phyloP scores from a whole-genome alignment of 2,329 filamentous ascomycete genomes.

The Claviceps digitariae region DNA sequence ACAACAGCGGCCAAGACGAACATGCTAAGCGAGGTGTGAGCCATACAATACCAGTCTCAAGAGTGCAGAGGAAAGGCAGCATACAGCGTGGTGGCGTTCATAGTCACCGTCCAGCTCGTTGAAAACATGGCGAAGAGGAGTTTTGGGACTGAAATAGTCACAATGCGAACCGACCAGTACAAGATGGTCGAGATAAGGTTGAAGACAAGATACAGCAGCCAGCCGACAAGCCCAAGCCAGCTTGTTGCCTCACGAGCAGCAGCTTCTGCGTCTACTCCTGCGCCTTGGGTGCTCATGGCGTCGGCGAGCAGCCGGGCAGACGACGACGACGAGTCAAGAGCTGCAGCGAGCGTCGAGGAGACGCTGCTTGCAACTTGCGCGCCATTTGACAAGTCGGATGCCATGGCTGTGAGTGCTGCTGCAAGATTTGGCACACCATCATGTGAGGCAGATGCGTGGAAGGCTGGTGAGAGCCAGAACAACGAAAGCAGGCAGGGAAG shows the following conservation, averaged over 20 bases:
- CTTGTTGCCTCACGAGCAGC: slow-evolving; percentile 28
- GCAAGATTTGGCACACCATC: slow-evolving; percentile 21
- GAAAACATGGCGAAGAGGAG: slow-evolving; percentile 83
- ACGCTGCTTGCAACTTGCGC: slow-evolving; percentile 19
- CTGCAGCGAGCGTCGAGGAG: slow-evolving; percentile 18
- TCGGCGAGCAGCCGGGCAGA: slow-evolving; percentile 20
- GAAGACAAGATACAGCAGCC: slow-evolving; percentile 39
- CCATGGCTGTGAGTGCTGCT: slow-evolving; percentile 23
- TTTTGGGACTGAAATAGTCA: slow-evolving; percentile 79
- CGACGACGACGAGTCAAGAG: slow-evolving; percentile 18
- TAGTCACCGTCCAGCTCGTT: slow-evolving; percentile 88
- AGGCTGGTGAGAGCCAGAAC: slow-evolving; percentile 8
- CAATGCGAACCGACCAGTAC: slow-evolving; percentile 74
- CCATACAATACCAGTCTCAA: slow-evolving; percentile 1
- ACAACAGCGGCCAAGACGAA: slow-evolving; percentile 64
- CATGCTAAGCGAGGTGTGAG: slow-evolving; percentile 35
- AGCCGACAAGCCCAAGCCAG: slow-evolving; percentile 45
- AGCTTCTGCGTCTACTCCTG: slow-evolving; percentile 17
- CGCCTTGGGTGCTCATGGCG: slow-evolving; percentile 20
- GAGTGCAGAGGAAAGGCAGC: slow-evolving; percentile 14
- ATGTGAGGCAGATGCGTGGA: slow-evolving; percentile 15
- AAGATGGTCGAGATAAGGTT: slow-evolving; percentile 43
- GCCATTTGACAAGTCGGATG: slow-evolving; percentile 27
- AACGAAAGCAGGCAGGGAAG: background rate
- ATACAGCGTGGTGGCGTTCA: slow-evolving; percentile 95